Conservation (phyloP, 441 rosid genomes). For the Raphanus hybrid region DNA sequence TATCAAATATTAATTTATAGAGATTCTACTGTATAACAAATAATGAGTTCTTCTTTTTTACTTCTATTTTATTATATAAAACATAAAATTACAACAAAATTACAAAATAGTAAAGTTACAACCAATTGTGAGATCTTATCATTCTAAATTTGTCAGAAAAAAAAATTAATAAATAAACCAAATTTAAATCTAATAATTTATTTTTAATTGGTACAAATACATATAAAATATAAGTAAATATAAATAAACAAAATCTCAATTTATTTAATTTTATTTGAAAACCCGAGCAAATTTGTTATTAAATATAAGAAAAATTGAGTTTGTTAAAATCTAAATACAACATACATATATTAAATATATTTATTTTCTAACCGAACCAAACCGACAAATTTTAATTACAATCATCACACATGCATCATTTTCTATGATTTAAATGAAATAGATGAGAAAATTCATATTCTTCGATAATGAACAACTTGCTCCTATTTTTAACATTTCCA, state of each 20-base stretch:
- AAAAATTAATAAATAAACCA: background rate
- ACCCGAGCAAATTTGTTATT: background rate
- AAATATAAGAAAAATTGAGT: background rate
- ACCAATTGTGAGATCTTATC: background rate
- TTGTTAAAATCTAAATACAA: background rate
- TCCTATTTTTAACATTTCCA: background rate
- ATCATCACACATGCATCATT: no score
- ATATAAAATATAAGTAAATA: background rate
- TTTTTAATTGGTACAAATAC: background rate
- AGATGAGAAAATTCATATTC: no score
- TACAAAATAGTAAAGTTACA: background rate
- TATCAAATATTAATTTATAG: no score
- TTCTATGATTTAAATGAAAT: no score
- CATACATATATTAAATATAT: background rate
- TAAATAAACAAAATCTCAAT: background rate
- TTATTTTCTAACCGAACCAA: background rate
- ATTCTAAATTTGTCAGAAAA: background rate
- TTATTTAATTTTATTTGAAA: background rate
- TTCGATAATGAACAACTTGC: no score
- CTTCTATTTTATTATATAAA: background rate
- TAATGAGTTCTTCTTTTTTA: background rate
- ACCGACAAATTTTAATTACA: no score
- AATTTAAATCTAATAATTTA: background rate
- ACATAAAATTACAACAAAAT: background rate
- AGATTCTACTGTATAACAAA: background rate